Evolutionary conservation across 495 filamentous ascomycete genomes (phyloP).

Genomic region (Tuber aestivum): DNA sequence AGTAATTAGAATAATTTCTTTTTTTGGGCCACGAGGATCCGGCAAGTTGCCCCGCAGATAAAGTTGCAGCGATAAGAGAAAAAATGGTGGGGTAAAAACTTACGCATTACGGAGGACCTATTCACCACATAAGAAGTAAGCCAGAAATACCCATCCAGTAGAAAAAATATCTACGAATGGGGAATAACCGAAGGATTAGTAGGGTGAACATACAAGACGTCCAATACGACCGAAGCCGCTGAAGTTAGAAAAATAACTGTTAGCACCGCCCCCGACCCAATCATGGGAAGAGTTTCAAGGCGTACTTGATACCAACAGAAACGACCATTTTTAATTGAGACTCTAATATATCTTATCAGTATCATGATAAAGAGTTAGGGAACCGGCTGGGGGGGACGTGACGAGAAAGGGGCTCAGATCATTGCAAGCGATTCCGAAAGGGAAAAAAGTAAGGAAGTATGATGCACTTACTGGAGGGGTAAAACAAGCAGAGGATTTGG

Average conservation of each 20-base stretch:
- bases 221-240: slow-evolving; percentile 99
- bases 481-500: slow-evolving; percentile 9
- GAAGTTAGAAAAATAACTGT: slow-evolving; percentile 44
- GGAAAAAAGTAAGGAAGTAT: not conserved
- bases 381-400: not conserved
- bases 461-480: slow-evolving; percentile 20
- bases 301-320: slow-evolving; percentile 42
- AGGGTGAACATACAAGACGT: slow-evolving; percentile 64
- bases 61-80: slow-evolving; percentile 29
- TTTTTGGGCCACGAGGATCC: slow-evolving; percentile 40
- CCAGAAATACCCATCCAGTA: slow-evolving; percentile 11
- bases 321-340: slow-evolving; percentile 39
- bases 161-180: not conserved
- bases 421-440: not conserved
- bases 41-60: slow-evolving; percentile 20
- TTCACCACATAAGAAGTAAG: slow-evolving; percentile 18
- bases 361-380: not conserved
- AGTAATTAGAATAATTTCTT: slow-evolving; percentile 40
- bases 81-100: slow-evolving; percentile 44
- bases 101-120: slow-evolving; percentile 75
- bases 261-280: not conserved
- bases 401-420: not conserved
- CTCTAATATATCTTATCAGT: not conserved
- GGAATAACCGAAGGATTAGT: not conserved
- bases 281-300: not conserved